Evolutionary conservation across 2,329 filamentous ascomycete species (phyloP), one percentile per base, ranked within the genome.

Genomic region (Monosporascus sp.): DNA sequence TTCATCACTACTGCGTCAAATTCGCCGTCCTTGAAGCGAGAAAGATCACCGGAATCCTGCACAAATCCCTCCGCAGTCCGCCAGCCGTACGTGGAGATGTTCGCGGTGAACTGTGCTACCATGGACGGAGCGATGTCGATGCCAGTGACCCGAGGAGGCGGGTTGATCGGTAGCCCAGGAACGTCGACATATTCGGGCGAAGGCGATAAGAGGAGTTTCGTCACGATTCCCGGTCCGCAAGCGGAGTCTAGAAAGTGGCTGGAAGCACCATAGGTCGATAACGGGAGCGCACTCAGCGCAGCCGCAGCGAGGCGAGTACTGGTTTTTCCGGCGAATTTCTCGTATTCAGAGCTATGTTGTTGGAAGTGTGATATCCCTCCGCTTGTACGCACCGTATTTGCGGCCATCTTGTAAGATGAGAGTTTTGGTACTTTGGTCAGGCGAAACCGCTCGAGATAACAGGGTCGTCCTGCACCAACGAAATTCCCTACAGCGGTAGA

Each of bases 201-300:
- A 3, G 62, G 57, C 8, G 59, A 63, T 20, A 63, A 38, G 8
- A 63, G 47, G 7, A 65, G 45, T 22, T 58, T 59, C 8, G 55
- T 58, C n/a, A 61, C 61, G 24, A 63, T 63, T 17, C 61, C 60
- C 11, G 60, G 61, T 9, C 61, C 61, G 41, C 57, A 58, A 6
- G 60, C 61, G 3, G 58, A 65, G 50, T 63, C 62, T n/a, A 63
- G 51, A 37, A 63, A 62, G 27, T 57, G 60, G 37, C 51, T 62
- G 15, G 53, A 52, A 1, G 61, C 50, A 22, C 38, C 57, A 37
- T 63, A 63, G 9, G 51, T 59, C 20, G 55, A 55, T 14, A 63
- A 48, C 3, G 62, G 62, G 9, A 64, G 53, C 47, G 51, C 18
- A 18, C 58, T 57, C 20, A 64, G 47, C 22, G 59, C 59, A 7